Conservation (phyloP, 208 protist genomes). For the Acanthamoeba quina region DNA sequence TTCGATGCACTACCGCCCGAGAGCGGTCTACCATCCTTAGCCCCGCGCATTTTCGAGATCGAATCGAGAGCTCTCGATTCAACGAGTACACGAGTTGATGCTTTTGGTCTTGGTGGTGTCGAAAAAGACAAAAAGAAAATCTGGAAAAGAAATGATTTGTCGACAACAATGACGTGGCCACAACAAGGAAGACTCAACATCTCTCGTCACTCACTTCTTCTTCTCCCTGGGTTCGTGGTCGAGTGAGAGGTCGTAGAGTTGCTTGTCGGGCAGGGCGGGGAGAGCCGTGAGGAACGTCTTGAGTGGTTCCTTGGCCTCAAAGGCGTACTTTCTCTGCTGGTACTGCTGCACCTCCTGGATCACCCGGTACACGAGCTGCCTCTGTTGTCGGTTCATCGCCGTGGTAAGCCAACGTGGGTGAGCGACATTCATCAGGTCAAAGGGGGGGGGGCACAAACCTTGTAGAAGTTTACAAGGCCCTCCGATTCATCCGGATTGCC, state of each 20-base stretch:
- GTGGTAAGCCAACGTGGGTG: neutral
- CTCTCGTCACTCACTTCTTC: neutral
- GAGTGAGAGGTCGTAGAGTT: conserved; percentile 73
- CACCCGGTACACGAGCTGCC: conserved; percentile 67
- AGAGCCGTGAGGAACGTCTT: conserved; percentile 72
- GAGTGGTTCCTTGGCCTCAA: conserved; percentile 35
- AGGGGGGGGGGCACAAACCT: neutral
- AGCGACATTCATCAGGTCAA: neutral
- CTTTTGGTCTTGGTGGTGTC: too few species aligned
- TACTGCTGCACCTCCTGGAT: conserved; percentile 77
- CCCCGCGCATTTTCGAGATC: conserved; percentile 3
- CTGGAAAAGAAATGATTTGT: neutral
- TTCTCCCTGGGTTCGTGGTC: conserved; percentile 70
- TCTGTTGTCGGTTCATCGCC: neutral
- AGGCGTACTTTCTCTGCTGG: conserved; percentile 70
- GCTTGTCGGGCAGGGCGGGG: conserved; percentile 54
- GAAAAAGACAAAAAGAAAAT: too few species aligned
- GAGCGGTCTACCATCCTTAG: neutral
- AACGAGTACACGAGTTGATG: too few species aligned
- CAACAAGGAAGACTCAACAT: neutral
- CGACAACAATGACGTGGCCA: neutral
- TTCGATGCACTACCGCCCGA: neutral
- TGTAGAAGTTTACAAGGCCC: conserved; percentile 76
- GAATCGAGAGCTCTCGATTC: too few species aligned
- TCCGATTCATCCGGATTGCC: conserved; percentile 80